Base-by-base conservation (phyloP, 495 filamentous ascomycete species). In the Elaphomyces granulatus region DNA sequence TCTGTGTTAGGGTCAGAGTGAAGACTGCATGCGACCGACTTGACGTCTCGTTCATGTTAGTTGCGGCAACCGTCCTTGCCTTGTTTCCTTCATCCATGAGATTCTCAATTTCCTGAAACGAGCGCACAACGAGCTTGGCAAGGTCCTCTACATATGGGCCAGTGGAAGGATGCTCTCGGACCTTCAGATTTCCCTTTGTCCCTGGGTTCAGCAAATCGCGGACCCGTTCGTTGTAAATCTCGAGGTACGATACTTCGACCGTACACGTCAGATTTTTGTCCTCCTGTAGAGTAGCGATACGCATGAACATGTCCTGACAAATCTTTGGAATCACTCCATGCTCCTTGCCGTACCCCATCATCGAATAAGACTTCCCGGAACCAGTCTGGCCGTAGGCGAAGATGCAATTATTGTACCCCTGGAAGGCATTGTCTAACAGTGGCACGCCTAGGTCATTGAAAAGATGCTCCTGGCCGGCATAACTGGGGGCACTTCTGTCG, bases 21-120 rank as follows among this genome's bases (percentile, higher is more conserved):
- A 99, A 99, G 10, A 99, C 92, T 26, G 92, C 92, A 55, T 99
- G 92, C 50, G 85, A 94, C 61, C 92, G 75, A 75, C 86, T 94
- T 37, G 87, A 95, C 2, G 92, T 96, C 64, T 96, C 90, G 67
- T 99, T 99, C 90, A 96, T 96, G 68, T 95, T 99, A 28, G 92
- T 99, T 3, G 92, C 92, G 3, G 92, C 92, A 28, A 99, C 92
- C 15, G 92, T 99, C 66, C 92, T 70, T 4, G 92, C 92, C 57
- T 96, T 96, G 63, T 96, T 96, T 48, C 92, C 92, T 61, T 96
- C 90, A 60, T 96, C 92, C 92, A 99, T 96, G 51, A 99, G 66
- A 51, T 93, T 75, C 52, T 96, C 90, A 50, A 96, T 96, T 56
- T 96, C 90, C 34, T 78, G 71, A 54, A 98, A 98, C 15, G 85